Evolutionary conservation across 1,284 basidiomycete genomes (phyloP), one percentile per base, ranked within the genome.

Genomic region (Irpex rosettiformis): DNA sequence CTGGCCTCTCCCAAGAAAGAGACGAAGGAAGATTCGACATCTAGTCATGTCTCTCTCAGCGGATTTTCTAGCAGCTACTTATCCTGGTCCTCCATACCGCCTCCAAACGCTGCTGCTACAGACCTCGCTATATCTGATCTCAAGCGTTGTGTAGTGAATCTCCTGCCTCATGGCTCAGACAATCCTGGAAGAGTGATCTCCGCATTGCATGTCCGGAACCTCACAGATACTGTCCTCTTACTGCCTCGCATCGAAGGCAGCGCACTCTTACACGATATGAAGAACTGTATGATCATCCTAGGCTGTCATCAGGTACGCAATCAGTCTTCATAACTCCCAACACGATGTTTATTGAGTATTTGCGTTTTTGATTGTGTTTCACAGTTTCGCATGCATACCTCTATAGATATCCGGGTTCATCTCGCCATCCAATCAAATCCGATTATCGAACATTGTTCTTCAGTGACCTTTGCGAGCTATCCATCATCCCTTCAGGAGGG

Each of bases 321-420:
- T n/a, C 2, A 27, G 21, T 51, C 29, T 52, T n/a, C n/a, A n/a
- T n/a, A n/a, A n/a, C n/a, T n/a, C 54, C 56, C 22, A 52, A 53
- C 25, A 30, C 48, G 16, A 7, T 49, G 43, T 54, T 13, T 51
- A 43, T 6, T 37, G 24, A 11, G 22, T 13, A 21, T 48, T 24
- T 52, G 29, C 10, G 24, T 8, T 16, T 52, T 22, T 24, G 40
- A 40, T 63, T 42, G 52, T 40, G 55, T 57, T 13, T 25, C 45
- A 10, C 63, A 94, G 91, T 91, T 92, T 67, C 85, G 91, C 21
- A 91, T 94, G 81, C 92, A 94, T 66, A 77, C 78, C 5, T 91
- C 89, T 0, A 76, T 69, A 0, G 61, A 75, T 7, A 79, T 85
- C 0, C 81, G 84, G 48, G 80, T 92, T 3, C 84, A 86, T 62